Evolutionary conservation across 129 eudicot species (phyloP).

Genomic region (Helichrysum umbraculigerum): DNA sequence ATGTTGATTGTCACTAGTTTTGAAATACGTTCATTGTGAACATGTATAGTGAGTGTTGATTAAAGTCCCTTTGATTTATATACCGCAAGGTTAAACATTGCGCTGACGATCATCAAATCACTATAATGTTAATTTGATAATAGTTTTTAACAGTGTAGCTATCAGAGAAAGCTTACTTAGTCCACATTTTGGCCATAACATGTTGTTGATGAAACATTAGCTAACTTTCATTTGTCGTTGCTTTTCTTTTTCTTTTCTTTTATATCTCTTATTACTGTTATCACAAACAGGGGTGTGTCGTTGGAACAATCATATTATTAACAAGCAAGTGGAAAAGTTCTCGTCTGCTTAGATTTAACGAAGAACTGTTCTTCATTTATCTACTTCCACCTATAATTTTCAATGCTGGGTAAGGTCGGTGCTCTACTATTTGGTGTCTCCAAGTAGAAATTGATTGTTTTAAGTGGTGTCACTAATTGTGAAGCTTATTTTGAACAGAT

Average conservation of each 20-base stretch:
- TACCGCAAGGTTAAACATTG: no score
- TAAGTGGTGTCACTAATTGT: slow-evolving; percentile 11
- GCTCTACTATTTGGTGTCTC: slow-evolving; percentile 7
- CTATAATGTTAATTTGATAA: no score
- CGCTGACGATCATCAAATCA: no score
- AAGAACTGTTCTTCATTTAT: slow-evolving; percentile 82
- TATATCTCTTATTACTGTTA: background rate
- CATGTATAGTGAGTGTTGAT: no score
- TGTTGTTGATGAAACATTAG: background rate
- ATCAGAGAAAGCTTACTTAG: background rate
- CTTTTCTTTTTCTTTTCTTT: background rate
- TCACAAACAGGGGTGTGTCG: slow-evolving; percentile 53
- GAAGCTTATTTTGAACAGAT: slow-evolving; percentile 44
- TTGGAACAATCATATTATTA: slow-evolving; percentile 64
- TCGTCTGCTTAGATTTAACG: slow-evolving; percentile 70
- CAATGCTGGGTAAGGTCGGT: slow-evolving; percentile 82
- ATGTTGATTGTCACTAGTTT: no score
- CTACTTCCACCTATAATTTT: slow-evolving; percentile 90
- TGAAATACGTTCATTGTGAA: no score
- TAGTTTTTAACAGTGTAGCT: background rate
- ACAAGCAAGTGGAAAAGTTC: slow-evolving; percentile 77
- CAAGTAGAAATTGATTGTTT: background rate
- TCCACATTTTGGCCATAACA: background rate
- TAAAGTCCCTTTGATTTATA: no score
- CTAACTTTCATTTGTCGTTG: background rate